Evolutionary conservation across 2,329 filamentous ascomycete species (phyloP), one percentile per base, ranked within the genome.

Genomic region (Sphaerulina vaccinii): DNA sequence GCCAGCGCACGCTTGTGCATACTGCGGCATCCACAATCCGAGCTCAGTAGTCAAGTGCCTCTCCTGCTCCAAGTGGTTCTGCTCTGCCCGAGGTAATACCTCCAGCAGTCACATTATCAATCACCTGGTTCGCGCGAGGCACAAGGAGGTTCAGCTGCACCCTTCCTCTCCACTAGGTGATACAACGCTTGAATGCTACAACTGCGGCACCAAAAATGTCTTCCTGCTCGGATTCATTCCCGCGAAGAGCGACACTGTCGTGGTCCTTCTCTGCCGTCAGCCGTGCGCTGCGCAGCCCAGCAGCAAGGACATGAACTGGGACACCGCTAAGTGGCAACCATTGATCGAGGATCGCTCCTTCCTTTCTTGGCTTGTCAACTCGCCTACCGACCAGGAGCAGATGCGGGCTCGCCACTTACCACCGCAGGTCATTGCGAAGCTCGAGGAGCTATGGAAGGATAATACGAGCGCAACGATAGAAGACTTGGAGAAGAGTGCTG

Each of bases 261-360:
- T 99, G 6, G 93, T 99, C 19, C 83, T 99, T 38, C 81, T 99
- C 32, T 99, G 93, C 71, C 90, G 93, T 55, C 93, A 97, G 72
- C 93, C 93, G 40, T 99, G 93, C 71, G 93, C 92, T 27, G 87
- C 93, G 22, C 92, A 88, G 74, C 88, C 91, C 1, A 97, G 93
- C 27, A 92, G 90, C 60, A 99, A 99, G 73, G 93, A 99, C 66
- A 97, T 99, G 91, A 99, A 93, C 70, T 99, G 93, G 93, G 93
- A 99, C 70, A 95, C 91, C 5, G 95, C 92, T 21, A 85, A 91
- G 68, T 99, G 93, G 93, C 91, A 97, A 70, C 93, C 93, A 10
- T 79, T 99, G 52, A 97, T 99, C 59, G 91, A 96, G 71, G 93
- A 99, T 67, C 89, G 93, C 43, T 93, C 90, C 13, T 99, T 99